Evolutionary conservation across 352 stramenopile genomes (phyloP).

Genomic region (Phytophthora agathidicida): DNA sequence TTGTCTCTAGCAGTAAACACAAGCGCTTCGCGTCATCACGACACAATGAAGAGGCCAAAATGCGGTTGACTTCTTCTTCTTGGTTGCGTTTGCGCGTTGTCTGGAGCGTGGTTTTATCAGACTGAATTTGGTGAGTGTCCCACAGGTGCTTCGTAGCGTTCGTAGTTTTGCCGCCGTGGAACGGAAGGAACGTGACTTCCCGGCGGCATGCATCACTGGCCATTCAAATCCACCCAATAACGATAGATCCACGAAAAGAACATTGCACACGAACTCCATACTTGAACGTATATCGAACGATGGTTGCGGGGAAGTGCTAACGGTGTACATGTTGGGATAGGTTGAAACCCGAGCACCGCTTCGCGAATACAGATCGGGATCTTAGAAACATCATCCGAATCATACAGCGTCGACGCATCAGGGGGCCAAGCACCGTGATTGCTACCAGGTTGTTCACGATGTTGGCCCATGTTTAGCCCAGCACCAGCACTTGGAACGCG

Average conservation of each 20-base stretch:
- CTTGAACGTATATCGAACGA: constrained; percentile 1
- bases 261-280: background rate
- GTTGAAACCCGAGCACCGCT: background rate
- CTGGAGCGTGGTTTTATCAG: background rate
- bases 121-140: background rate
- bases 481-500: too few species aligned
- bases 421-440: too few species aligned
- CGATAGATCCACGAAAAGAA: background rate
- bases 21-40: background rate
- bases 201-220: background rate
- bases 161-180: constrained; percentile 2
- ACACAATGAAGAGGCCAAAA: background rate
- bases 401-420: background rate
- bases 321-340: background rate
- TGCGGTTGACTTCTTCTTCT: background rate
- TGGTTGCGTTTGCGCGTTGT: background rate
- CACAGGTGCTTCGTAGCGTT: constrained; percentile 1
- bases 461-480: too few species aligned
- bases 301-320: background rate
- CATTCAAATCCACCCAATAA: constrained; percentile 3
- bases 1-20: background rate
- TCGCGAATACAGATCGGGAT: background rate
- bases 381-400: background rate
- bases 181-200: background rate
- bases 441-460: too few species aligned